Evolutionary conservation across 2,329 filamentous ascomycete species (phyloP).

Genomic region (Alternaria sp.): DNA sequence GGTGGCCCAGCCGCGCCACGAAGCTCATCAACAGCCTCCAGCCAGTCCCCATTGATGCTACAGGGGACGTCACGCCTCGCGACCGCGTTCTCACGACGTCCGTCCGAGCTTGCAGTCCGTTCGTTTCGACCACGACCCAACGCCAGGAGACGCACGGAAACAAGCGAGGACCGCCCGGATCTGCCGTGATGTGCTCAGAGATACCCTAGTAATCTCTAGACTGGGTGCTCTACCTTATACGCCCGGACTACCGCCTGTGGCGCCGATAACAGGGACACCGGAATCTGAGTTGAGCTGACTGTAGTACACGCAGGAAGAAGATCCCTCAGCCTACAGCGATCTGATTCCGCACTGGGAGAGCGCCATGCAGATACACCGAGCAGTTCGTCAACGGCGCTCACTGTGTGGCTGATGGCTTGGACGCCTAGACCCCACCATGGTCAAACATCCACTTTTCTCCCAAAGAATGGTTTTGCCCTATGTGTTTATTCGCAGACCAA

Average conservation of each 20-base stretch:
- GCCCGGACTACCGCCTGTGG: slow-evolving; percentile 14
- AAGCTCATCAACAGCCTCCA: not conserved
- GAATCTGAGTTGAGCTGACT: slow-evolving; percentile 20
- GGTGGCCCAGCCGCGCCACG: not conserved
- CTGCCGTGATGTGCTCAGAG: slow-evolving; percentile 9
- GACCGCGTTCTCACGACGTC: slow-evolving; percentile 1
- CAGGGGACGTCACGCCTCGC: not conserved
- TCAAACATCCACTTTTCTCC: slow-evolving; percentile 24
- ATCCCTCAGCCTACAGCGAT: slow-evolving; percentile 18
- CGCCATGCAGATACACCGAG: not conserved
- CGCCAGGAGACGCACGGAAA: slow-evolving; percentile 12
- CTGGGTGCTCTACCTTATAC: slow-evolving; percentile 15
- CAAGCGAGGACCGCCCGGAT: slow-evolving; percentile 9
- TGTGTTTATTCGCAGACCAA: slow-evolving; percentile 24
- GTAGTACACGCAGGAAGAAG: slow-evolving; percentile 17
- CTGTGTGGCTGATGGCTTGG: slow-evolving; percentile 1
- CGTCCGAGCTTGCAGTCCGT: slow-evolving; percentile 11
- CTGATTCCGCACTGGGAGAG: not conserved
- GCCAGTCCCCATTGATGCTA: not conserved
- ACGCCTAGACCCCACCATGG: slow-evolving; percentile 16
- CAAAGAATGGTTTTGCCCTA: slow-evolving; percentile 16
- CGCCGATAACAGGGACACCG: slow-evolving; percentile 33
- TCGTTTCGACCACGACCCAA: slow-evolving; percentile 19
- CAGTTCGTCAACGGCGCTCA: slow-evolving; percentile 17
- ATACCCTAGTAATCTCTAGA: slow-evolving; percentile 11